These are phyloP conservation scores for Alternaria ventricosa DNA, from an alignment of 2,329 filamentous ascomycete species.

Conservation along the genomic window DNA sequence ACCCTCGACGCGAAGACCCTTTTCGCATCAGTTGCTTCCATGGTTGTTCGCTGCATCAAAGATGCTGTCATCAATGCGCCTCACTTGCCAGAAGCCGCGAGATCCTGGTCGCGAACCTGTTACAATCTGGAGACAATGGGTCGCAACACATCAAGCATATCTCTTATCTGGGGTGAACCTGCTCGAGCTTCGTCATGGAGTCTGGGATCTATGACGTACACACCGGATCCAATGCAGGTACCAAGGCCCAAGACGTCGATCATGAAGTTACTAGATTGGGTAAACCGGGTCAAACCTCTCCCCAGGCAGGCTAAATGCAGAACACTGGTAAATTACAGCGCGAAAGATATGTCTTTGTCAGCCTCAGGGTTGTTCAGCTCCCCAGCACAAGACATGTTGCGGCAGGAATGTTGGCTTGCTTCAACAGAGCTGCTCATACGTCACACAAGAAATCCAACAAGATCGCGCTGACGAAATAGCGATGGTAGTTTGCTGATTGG, in stretches of 20 bases:
- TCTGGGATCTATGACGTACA: slow-evolving; percentile 8
- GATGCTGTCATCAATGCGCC: neutral
- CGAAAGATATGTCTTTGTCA: neutral
- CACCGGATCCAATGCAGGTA: slow-evolving; percentile 14
- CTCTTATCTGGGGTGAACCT: slow-evolving; percentile 4
- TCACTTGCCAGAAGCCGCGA: neutral
- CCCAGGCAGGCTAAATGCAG: neutral
- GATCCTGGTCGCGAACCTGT: neutral
- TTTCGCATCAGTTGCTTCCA: slow-evolving; percentile 1
- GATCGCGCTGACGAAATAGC: neutral
- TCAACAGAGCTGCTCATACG: neutral
- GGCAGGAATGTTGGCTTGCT: neutral
- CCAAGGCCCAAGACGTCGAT: slow-evolving; percentile 15
- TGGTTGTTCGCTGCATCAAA: slow-evolving; percentile 4
- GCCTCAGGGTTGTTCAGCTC: neutral
- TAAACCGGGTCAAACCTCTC: slow-evolving; percentile 3
- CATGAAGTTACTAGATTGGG: slow-evolving; percentile 4
- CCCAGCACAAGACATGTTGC: neutral
- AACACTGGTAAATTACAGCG: slow-evolving; percentile 4
- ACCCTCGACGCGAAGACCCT: neutral
- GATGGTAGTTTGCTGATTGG: neutral
- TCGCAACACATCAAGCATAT: neutral
- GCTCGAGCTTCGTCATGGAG: neutral
- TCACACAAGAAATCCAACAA: neutral
- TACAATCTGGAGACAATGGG: neutral